phyloP scores from a whole-genome alignment of 2,329 filamentous ascomycete species.

The Phialophora macrospora region DNA sequence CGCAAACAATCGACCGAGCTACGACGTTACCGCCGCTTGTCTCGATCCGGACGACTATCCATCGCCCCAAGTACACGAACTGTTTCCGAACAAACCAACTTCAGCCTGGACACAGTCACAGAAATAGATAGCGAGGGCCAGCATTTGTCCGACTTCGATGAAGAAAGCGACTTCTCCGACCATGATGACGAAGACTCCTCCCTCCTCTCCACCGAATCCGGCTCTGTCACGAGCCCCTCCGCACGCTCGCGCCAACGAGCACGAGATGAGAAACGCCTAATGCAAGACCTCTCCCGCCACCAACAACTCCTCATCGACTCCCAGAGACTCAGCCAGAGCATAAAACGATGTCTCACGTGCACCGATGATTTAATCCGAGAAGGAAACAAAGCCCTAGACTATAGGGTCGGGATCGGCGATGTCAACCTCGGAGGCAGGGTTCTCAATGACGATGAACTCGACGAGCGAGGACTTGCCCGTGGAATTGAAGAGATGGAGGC shows the following conservation, averaged over 20 bases:
- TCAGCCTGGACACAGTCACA: conserved; percentile 53
- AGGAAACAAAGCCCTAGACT: conserved; percentile 83
- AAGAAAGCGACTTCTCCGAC: conserved; percentile 33
- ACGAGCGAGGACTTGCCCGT: conserved; percentile 32
- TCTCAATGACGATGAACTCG: conserved; percentile 68
- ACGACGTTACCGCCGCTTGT: conserved; percentile 82
- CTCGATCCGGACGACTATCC: conserved; percentile 76
- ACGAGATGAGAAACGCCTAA: conserved; percentile 80
- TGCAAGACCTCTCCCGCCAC: conserved; percentile 84
- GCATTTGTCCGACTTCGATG: conserved; percentile 46
- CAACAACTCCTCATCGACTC: conserved; percentile 86
- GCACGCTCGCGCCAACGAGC: conserved; percentile 59
- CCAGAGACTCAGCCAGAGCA: conserved; percentile 92
- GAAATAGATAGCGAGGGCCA: conserved; percentile 47
- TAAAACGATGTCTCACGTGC: conserved; percentile 86
- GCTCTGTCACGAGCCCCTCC: conserved; percentile 47
- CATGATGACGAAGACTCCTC: conserved; percentile 44
- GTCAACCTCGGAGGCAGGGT: conserved; percentile 81
- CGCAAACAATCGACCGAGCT: conserved; percentile 89
- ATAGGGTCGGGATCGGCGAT: conserved; percentile 77
- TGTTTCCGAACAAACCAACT: conserved; percentile 52
- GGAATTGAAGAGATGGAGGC: conserved; percentile 23
- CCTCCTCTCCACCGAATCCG: conserved; percentile 42
- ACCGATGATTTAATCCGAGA: conserved; percentile 90
- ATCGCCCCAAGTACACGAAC: conserved; percentile 49